These are phyloP conservation scores for Linaria vulgaris DNA, from an alignment of 257 asterid species.

Conservation along the genomic window DNA sequence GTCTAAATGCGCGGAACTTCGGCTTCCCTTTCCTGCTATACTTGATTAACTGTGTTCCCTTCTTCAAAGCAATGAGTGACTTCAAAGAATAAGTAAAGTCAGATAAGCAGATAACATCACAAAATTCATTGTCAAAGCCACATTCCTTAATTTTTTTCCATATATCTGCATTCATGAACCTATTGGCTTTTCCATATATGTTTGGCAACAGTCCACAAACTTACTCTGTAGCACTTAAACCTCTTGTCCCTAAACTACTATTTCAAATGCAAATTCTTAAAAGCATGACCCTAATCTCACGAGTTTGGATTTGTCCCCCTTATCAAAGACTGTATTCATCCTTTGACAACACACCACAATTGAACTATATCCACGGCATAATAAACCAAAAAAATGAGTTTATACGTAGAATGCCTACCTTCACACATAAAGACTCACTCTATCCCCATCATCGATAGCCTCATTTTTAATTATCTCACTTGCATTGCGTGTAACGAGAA, in stretches of 20 bases:
- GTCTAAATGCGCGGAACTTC: constrained; percentile 85
- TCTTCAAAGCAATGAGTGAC: constrained; percentile 86
- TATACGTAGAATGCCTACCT: background rate
- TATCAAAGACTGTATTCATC: too few relatives aligned
- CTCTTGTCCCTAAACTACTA: too few relatives aligned
- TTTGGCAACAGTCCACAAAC: too few relatives aligned
- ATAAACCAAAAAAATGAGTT: background rate
- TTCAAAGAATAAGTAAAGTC: constrained; percentile 32
- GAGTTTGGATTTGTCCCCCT: background rate
- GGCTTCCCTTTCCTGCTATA: constrained; percentile 98
- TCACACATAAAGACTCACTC: background rate
- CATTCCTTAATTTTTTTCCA: too few relatives aligned
- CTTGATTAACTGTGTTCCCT: constrained; percentile 91
- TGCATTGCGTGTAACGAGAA: too few relatives aligned
- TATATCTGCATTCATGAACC: too few relatives aligned
- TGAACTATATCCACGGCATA: background rate
- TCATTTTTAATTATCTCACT: too few relatives aligned
- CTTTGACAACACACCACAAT: background rate
- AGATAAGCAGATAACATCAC: constrained; percentile 21
- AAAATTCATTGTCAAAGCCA: too few relatives aligned
- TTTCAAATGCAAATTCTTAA: too few relatives aligned
- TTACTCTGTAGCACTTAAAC: too few relatives aligned
- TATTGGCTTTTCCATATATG: too few relatives aligned
- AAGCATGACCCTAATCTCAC: background rate
- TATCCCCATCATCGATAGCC: too few relatives aligned